Base-by-base conservation (phyloP, 768 basidiomycete genomes). In the Trametes elegans region DNA sequence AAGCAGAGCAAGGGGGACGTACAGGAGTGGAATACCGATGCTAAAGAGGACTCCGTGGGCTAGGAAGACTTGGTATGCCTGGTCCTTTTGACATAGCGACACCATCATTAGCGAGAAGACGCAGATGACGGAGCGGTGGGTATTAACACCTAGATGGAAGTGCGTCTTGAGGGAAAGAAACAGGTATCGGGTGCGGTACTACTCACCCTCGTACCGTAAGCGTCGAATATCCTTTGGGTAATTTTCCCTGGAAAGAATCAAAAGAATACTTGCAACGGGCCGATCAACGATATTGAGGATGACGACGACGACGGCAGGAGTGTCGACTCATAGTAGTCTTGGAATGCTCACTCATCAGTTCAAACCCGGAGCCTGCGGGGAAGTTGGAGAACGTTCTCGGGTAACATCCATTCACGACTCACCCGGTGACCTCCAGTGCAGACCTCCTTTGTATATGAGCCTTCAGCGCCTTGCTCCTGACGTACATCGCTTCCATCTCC, bases 21-120 rank as follows among this genome's bases (percentile, higher is more conserved):
- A 67, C 62, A 65, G 57, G 16, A 67, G 53, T 3, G 64, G 70
- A 6, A 67, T 60, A 3, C 62, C 69, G 32, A 69, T 47, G 6
- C 69, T 68, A 32, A 70, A 63, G 16, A 66, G 65, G 7, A 71
- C 53, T 2, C 68, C 69, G 44, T 71, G 70, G 1, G 65, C 58
- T 21, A 71, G 64, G 44, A 68, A 68, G 23, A 67, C 54, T 49
- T 71, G 69, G 53, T 68, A 71, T 16, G 56, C 60, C 41, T 65
- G 57, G 39, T 65, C 45, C 24, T 60, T 46, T 51, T 65, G 57
- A 18, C 57, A 52, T 24, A 66, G 52, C 4, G 68, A 70, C 3
- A 70, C 53, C 61, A 70, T 64, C 61, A 67, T 62, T 9, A 66
- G 44, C 9, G 67, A 53, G 41, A 65, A 61, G 26, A 61, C 63